Conservation (phyloP, 2,329 filamentous ascomycete species). For the Trichoderma hamatum region DNA sequence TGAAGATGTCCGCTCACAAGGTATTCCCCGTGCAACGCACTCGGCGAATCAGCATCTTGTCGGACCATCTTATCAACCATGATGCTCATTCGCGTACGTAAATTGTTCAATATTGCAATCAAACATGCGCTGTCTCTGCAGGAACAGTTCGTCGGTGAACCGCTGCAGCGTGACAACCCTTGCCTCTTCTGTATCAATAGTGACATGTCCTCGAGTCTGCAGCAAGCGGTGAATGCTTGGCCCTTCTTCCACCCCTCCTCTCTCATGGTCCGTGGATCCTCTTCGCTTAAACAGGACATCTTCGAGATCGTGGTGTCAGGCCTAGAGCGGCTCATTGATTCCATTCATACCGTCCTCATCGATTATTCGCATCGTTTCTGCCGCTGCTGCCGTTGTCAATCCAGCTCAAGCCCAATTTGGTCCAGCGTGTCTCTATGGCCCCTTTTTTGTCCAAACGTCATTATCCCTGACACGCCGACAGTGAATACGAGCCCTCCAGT, state of each 20-base stretch:
- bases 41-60: background rate
- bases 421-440: conserved; percentile 4
- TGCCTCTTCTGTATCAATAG: conserved; percentile 1
- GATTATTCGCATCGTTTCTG: conserved; percentile 1
- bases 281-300: conserved; percentile 12
- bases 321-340: background rate
- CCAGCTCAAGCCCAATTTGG: conserved; percentile 1
- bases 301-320: conserved; percentile 6
- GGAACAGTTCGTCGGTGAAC: conserved; percentile 14
- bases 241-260: background rate
- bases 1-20: background rate
- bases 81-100: conserved; percentile 6
- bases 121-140: conserved; percentile 8
- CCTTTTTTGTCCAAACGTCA: conserved; percentile 21
- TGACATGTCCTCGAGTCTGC: background rate
- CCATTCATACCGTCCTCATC: background rate
- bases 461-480: conserved; percentile 13
- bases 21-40: background rate
- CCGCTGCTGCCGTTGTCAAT: conserved; percentile 6
- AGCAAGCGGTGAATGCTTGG: conserved; percentile 16
- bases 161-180: conserved; percentile 4
- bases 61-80: background rate
- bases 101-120: background rate
- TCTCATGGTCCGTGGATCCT: conserved; percentile 3
- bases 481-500: conserved; percentile 24